phyloP scores from a whole-genome alignment of 768 basidiomycete genomes.

The Panaeolus papilionaceus region DNA sequence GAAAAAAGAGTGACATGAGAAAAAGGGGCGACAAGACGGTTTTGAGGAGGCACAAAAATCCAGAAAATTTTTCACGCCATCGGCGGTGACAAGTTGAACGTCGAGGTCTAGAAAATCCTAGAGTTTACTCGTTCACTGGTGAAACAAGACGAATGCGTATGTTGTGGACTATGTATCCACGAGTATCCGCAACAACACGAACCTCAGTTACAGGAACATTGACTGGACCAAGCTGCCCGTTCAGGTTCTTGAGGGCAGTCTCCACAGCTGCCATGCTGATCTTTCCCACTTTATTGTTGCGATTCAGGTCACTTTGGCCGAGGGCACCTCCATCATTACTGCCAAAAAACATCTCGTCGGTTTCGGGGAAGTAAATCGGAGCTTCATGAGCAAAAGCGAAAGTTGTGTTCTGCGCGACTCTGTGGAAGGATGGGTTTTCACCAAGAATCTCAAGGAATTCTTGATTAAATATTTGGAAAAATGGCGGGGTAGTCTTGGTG shows the following conservation, averaged over 20 bases:
- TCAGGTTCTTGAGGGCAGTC: slow-evolving; percentile 43
- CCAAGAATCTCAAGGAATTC: slow-evolving; percentile 69
- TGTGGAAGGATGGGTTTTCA: slow-evolving; percentile 55
- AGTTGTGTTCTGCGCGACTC: slow-evolving; percentile 63
- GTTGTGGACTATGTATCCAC: neutral
- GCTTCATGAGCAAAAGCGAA: slow-evolving; percentile 85
- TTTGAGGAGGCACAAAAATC: neutral
- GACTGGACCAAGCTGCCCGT: slow-evolving; percentile 39
- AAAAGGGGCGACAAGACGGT: neutral
- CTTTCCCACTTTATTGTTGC: slow-evolving; percentile 68
- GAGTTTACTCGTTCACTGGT: neutral
- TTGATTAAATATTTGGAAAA: slow-evolving; percentile 60
- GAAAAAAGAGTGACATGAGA: slow-evolving; percentile 37
- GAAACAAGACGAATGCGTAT: neutral
- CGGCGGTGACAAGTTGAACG: neutral
- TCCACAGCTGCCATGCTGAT: slow-evolving; percentile 66
- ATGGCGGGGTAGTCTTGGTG: slow-evolving; percentile 43
- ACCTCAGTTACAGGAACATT: slow-evolving; percentile 57
- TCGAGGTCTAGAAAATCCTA: neutral
- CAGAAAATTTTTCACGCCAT: neutral
- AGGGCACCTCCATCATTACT: slow-evolving; percentile 72
- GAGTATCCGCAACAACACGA: slow-evolving; percentile 23
- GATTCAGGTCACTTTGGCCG: slow-evolving; percentile 66
- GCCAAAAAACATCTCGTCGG: slow-evolving; percentile 76
- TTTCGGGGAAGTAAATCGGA: slow-evolving; percentile 67